Base-by-base conservation (phyloP, 2,329 filamentous ascomycete genomes). In the Pseudonectria buxi region DNA sequence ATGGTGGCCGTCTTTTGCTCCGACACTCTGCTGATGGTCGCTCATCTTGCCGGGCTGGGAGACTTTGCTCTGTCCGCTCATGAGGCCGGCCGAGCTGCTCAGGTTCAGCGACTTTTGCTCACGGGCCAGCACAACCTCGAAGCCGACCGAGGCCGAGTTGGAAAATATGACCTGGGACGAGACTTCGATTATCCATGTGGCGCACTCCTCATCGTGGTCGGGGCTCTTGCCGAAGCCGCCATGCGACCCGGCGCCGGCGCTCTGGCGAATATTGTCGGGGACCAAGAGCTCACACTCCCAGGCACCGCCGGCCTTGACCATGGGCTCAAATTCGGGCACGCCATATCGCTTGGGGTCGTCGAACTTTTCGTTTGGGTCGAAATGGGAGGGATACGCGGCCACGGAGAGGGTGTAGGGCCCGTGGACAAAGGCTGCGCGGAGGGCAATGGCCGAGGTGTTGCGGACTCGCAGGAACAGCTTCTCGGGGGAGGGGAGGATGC, bases 111-210 rank as follows among this genome's bases (percentile, higher is more conserved):
- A 92, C 56, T 86, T 85, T 55, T 87, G 78, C 57, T 98, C 90
- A 36, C 90, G 76, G 18, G 86, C 86, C 24, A 98, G 71, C 25
- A 95, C 63, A 15, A 98, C 61, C 58, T 98, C 92, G 57, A 86
- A 98, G 47, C 83, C 79, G 3, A 96, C 90, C 10, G 82, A 81
- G 2, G 89, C 92, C 24, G 85, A 88, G 18, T 76, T 80, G 3
- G 92, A 96, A 59, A 98, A 98, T 31, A 98, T 78, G 43, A 96
- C 85, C 62, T 98, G 92, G 12, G 87, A 94, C 26, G 86, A 70
- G 29, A 98, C 77, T 63, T 98, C 92, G 30, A 98, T 77, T 35
- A 95, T 71, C 92, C 92, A 98, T 14, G 80, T 83, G 35, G 83
- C 78, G 42, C 73, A 81, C 41, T 75, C 69, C 18, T 58, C 62